These are phyloP conservation scores for Helenozyma baotianmanensis DNA, from an alignment of 805 yeast species.

Conservation along the genomic window DNA sequence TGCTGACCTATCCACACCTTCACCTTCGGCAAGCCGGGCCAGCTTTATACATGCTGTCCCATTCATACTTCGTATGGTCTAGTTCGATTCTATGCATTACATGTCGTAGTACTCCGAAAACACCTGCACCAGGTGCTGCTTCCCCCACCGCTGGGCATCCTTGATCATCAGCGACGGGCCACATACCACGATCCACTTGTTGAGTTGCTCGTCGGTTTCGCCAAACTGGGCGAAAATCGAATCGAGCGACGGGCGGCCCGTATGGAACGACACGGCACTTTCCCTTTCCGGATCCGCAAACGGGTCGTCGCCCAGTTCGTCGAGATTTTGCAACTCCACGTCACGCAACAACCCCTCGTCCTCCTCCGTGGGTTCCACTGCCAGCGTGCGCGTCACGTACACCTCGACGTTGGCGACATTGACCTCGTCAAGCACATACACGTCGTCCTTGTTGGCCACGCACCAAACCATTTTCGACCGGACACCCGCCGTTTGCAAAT, in stretches of 20 bases:
- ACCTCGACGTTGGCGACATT: slow-evolving; percentile 4
- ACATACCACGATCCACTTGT: slow-evolving; percentile 54
- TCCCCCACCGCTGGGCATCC: slow-evolving; percentile 38
- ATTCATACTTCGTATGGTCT: neutral
- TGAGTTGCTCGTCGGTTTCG: slow-evolving; percentile 27
- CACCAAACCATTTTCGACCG: slow-evolving; percentile 52
- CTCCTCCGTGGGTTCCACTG: slow-evolving; percentile 12
- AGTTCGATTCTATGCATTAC: neutral
- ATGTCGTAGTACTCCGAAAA: slow-evolving; percentile 33
- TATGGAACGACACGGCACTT: slow-evolving; percentile 17
- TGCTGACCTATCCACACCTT: too few species aligned
- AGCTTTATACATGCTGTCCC: neutral
- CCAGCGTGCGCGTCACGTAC: slow-evolving; percentile 8
- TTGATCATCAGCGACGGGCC: slow-evolving; percentile 47
- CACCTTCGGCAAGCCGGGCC: too few species aligned
- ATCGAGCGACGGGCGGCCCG: slow-evolving; percentile 43
- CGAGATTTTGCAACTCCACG: slow-evolving; percentile 14
- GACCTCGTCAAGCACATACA: slow-evolving; percentile 41
- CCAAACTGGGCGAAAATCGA: slow-evolving; percentile 23
- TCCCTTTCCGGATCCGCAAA: slow-evolving; percentile 12
- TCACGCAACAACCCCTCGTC: slow-evolving; percentile 18
- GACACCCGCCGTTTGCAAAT: slow-evolving; percentile 22
- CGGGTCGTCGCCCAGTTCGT: slow-evolving; percentile 6
- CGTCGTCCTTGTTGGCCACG: slow-evolving; percentile 42
- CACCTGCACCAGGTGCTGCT: slow-evolving; percentile 28